Evolutionary conservation across 1,284 basidiomycete species (phyloP).

Genomic region (Microstroma glucosiphilum): DNA sequence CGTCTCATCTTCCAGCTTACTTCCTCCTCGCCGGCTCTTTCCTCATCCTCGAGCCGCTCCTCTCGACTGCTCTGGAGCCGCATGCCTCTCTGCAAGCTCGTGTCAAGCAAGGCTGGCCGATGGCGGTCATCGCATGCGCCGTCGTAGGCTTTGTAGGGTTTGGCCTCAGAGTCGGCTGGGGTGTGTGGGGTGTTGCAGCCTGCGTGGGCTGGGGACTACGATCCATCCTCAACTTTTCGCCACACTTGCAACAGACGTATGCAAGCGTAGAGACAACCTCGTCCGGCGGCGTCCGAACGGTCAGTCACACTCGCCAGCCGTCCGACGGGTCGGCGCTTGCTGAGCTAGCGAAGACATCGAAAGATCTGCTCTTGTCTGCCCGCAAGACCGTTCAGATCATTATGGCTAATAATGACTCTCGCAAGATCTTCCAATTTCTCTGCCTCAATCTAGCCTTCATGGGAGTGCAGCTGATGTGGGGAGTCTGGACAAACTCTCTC

Average conservation of each 20-base stretch:
- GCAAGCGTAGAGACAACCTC: background rate
- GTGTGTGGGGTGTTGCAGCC: conserved; percentile 23
- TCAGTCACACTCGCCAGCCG: conserved; percentile 5
- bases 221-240: conserved; percentile 40
- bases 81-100: conserved; percentile 36
- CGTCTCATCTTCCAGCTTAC: conserved; percentile 38
- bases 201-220: conserved; percentile 36
- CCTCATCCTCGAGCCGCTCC: conserved; percentile 40
- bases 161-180: conserved; percentile 21
- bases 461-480: conserved; percentile 60
- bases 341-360: conserved; percentile 22
- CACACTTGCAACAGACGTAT: conserved; percentile 10
- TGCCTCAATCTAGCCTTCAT: conserved; percentile 92
- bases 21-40: conserved; percentile 34
- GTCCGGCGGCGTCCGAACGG: background rate
- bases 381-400: conserved; percentile 66
- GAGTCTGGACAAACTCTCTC: conserved; percentile 93
- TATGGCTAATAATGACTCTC: conserved; percentile 78
- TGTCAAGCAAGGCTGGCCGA: conserved; percentile 43
- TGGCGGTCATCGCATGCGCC: conserved; percentile 32
- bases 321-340: conserved; percentile 26
- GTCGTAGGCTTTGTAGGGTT: conserved; percentile 43
- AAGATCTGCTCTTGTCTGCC: conserved; percentile 21
- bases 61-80: conserved; percentile 39
- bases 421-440: conserved; percentile 95